A percentile compares a stretch with the other conserved stretches of the same genome.
Conservation (phyloP, 148 eudicot species). For the Chenopodium album region DNA sequence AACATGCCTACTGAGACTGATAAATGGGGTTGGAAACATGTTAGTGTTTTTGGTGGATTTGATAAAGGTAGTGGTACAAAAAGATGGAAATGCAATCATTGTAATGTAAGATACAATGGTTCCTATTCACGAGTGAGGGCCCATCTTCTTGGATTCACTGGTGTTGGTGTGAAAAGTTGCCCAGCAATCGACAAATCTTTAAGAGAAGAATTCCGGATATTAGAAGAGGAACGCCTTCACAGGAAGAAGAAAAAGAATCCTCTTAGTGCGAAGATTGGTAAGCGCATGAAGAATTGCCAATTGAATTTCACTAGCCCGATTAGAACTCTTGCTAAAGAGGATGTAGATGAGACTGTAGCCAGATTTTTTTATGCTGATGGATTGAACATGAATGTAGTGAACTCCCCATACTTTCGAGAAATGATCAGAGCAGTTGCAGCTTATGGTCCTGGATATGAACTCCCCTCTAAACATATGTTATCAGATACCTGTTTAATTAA, state of each 20-base stretch:
- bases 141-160: conserved; percentile 52
- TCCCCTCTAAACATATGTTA: conserved; percentile 43
- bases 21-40: conserved; percentile 60
- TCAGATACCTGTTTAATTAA: conserved; percentile 41
- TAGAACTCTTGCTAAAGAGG: conserved; percentile 37
- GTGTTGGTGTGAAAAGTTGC: conserved; percentile 52
- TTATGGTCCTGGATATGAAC: conserved; percentile 52
- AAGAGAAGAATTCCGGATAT: conserved; percentile 39
- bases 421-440: conserved; percentile 38
- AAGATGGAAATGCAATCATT: conserved; percentile 54
- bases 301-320: conserved; percentile 22
- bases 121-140: conserved; percentile 54
- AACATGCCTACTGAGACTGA: conserved; percentile 48
- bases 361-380: conserved; percentile 50
- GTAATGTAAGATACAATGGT: conserved; percentile 47
- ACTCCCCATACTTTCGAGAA: conserved; percentile 42
- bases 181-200: conserved; percentile 49
- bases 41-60: conserved; percentile 48
- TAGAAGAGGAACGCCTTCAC: conserved; percentile 44
- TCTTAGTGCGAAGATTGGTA: conserved; percentile 31
- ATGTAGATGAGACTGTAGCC: conserved; percentile 44
- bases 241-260: conserved; percentile 41
- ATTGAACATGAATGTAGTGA: conserved; percentile 34
- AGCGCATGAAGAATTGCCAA: conserved; percentile 32
- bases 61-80: conserved; percentile 56